Conservation (phyloP, 2,329 filamentous ascomycete genomes). For the Tolypocladium album region DNA sequence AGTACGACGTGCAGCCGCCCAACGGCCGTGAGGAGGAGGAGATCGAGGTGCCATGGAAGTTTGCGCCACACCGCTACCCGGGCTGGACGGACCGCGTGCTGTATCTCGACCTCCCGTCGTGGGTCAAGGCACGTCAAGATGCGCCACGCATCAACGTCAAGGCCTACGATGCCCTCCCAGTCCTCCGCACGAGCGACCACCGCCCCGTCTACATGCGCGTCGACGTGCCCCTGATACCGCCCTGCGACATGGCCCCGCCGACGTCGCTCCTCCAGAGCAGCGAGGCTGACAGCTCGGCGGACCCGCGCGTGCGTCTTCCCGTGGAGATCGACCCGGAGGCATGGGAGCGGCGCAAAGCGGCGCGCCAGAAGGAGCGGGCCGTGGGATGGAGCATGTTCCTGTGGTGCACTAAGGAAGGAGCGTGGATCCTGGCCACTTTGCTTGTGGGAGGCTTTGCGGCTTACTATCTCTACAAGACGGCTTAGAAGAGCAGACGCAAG, state of each 20-base stretch:
- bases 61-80: conserved; percentile 76
- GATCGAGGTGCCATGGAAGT: conserved; percentile 49
- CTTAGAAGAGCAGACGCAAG: neutral
- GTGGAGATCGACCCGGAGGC: conserved; percentile 43
- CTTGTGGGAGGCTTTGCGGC: conserved; percentile 28
- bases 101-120: conserved; percentile 54
- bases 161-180: conserved; percentile 65
- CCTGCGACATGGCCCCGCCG: conserved; percentile 26
- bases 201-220: conserved; percentile 68
- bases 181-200: conserved; percentile 80
- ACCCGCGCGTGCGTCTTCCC: conserved; percentile 35
- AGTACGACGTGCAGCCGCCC: conserved; percentile 49
- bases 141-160: conserved; percentile 34
- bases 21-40: conserved; percentile 18
- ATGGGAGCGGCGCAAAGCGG: conserved; percentile 38
- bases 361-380: conserved; percentile 32
- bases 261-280: conserved; percentile 3
- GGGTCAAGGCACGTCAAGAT: conserved; percentile 25
- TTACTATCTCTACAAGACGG: conserved; percentile 30
- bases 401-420: conserved; percentile 42
- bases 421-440: conserved; percentile 31
- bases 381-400: conserved; percentile 45
- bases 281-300: conserved; percentile 12
- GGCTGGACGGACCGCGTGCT: conserved; percentile 90
- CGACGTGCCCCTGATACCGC: conserved; percentile 48